Conservation (phyloP, 371 early-diverging fungal species). For the Mortierella polycephala region DNA sequence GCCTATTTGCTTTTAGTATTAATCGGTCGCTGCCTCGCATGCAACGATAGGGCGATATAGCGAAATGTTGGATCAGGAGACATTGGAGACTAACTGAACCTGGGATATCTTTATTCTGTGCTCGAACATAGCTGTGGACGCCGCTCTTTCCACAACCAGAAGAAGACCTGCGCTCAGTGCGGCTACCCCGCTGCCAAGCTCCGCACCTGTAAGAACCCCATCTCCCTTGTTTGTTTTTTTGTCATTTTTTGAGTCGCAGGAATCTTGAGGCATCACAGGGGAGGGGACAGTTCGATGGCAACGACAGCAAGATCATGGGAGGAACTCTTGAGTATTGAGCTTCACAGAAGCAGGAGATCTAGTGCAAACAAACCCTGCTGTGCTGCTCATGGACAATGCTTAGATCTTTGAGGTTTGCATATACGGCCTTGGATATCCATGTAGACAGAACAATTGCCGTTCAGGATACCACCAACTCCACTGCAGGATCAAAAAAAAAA, state of each 20-base stretch:
- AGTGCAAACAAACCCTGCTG: no score
- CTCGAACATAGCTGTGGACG: slow-evolving; percentile 83
- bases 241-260: not conserved
- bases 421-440: no score
- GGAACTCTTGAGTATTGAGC: no score
- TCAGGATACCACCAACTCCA: not conserved
- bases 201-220: slow-evolving; percentile 82
- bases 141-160: slow-evolving; percentile 99
- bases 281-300: no score
- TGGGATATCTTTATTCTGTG: not conserved
- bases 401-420: no score
- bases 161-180: slow-evolving; percentile 99
- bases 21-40: not conserved
- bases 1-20: not conserved
- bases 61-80: no score
- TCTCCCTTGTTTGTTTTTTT: not conserved
- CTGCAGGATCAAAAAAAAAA: not conserved
- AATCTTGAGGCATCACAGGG: no score
- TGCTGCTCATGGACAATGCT: no score
- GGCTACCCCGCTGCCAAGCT: slow-evolving; percentile 99
- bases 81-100: not conserved
- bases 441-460: not conserved
- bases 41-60: no score
- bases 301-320: no score
- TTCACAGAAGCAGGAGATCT: no score